Base-by-base conservation (phyloP, 306 rosid species). In the Astragalus glycyphyllos region DNA sequence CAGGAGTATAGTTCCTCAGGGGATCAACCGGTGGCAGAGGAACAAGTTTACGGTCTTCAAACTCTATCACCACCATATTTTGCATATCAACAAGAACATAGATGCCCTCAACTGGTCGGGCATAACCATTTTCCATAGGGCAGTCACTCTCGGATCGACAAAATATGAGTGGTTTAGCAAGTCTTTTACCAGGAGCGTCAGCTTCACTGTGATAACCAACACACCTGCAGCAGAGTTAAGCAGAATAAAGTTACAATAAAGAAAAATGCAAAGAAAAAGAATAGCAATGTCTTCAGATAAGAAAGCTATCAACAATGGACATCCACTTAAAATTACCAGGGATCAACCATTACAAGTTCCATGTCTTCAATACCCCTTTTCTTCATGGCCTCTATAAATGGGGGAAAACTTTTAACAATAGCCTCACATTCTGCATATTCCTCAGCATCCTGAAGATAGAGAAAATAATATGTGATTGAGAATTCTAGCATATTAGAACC, bases 401-500 rank as follows among this genome's bases (percentile, higher is more conserved):
- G 98, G 81, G 98, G 95, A 8, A 63, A 87, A 69, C 80, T 86
- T 82, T 92, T 92, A 69, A 92, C 98, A 71, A 84, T 71, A 78
- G 95, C 98, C 75, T 92, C 96, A 61, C 98, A 92, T 83, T 92
- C 96, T 46, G 98, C 98, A 72, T 92, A 89, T 71, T 92, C 98
- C 79, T 60, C 85, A 42, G 96, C 98, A 82, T 89, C 95, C 98
- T 92, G 81, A 61, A 65, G 38, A 75, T 35, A 49, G 46, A 45
- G 15, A 48, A 12, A 70, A 58, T 58, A 65, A 8, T 37, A 75
- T 15, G 11, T 17, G 60, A 62, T 44, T 74, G 12, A 68, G 66
- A 20, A 59, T 45, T 54, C 50, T 11, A 37, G 40, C 42, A 37
- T 61, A 42, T 53, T 42, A 23, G 34, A 69, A 74, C 40, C 29